Percentiles rank a stretch among this genome's conserved stretches.
phyloP scores from a whole-genome alignment of 1,284 basidiomycete genomes.

The Meira miltonrushii region DNA sequence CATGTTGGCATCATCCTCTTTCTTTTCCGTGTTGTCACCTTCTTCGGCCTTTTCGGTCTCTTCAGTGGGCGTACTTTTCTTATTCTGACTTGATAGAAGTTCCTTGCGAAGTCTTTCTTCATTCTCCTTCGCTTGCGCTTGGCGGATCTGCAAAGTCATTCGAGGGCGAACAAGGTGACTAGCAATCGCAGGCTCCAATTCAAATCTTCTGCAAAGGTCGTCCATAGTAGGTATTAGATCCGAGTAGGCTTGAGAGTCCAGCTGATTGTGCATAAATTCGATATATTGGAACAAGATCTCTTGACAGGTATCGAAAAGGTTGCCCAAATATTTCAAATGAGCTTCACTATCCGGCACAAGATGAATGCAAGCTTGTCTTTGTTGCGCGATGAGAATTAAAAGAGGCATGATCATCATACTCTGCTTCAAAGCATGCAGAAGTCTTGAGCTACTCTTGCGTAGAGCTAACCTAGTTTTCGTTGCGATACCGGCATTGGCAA shows the following conservation, averaged over 20 bases:
- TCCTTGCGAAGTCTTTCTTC: slow-evolving; percentile 28
- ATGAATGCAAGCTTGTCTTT: slow-evolving; percentile 46
- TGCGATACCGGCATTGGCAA: slow-evolving; percentile 42
- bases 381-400: slow-evolving; percentile 47
- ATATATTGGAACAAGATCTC: slow-evolving; percentile 48
- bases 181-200: slow-evolving; percentile 42
- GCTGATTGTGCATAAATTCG: slow-evolving; percentile 43
- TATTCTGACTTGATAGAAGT: slow-evolving; percentile 28
- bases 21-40: background rate
- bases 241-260: slow-evolving; percentile 35
- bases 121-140: slow-evolving; percentile 19
- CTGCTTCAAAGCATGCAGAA: slow-evolving; percentile 27
- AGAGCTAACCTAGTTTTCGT: slow-evolving; percentile 32
- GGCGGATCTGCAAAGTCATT: slow-evolving; percentile 3
- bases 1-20: slow-evolving; percentile 5
- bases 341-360: slow-evolving; percentile 41
- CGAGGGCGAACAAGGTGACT: slow-evolving; percentile 44
- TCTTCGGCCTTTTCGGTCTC: background rate
- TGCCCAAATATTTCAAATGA: slow-evolving; percentile 47
- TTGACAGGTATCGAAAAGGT: slow-evolving; percentile 46
- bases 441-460: slow-evolving; percentile 30
- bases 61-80: slow-evolving; percentile 13
- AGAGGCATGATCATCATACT: slow-evolving; percentile 41
- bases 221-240: slow-evolving; percentile 31
- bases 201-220: slow-evolving; percentile 37